Evolutionary conservation across 306 rosid species (phyloP), one percentile per base, ranked within the genome.

Genomic region (Fagus crenata): DNA sequence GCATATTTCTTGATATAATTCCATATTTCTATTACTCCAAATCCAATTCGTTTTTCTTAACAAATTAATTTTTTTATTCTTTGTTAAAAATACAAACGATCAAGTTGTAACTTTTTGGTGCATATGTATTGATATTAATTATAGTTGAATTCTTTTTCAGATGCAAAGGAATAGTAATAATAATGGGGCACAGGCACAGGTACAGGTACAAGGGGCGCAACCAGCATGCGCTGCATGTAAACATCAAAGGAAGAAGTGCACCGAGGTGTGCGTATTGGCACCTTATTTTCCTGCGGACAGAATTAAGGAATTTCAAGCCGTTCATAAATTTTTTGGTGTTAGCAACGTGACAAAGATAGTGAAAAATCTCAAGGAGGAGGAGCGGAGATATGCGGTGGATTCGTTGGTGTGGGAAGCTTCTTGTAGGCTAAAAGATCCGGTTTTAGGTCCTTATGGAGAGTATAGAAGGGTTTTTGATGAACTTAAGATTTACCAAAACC

Each of bases 171-270:
- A 74, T 56, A 82, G 7, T 1, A 75, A 58, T 0, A 36, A 35
- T 37, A 28, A 14, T 17, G 75, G 49, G 33, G 33, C 78, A 31
- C n/a, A 39, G 8, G 71, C 77, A 59, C 28, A 22, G 28, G 28
- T 22, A 22, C 28, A 22, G 28, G 28, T 22, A 22, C 28, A 22
- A 22, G 86, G 84, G 17, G 35, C 83, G 22, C 83, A 86, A 53
- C 79, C 85, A 14, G 98, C 97, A 6, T 92, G 97, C 18, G 93
- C 98, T 15, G 92, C 97, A 39, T 94, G 96, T 84, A 92, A 92
- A 70, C 96, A 94, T 46, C 96, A 94, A 49, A 86, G 98, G 56
- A 92, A 94, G 77, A 94, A 84, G 72, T 92, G 98, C 77, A 81
- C 75, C 12, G 86, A 82, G 46, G 80, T 74, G 1, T 94, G 97